Evolutionary conservation across 139 green algal genomes (phyloP), one percentile per base, ranked within the genome.

Genomic region (Monoraphidium neglectum): DNA sequence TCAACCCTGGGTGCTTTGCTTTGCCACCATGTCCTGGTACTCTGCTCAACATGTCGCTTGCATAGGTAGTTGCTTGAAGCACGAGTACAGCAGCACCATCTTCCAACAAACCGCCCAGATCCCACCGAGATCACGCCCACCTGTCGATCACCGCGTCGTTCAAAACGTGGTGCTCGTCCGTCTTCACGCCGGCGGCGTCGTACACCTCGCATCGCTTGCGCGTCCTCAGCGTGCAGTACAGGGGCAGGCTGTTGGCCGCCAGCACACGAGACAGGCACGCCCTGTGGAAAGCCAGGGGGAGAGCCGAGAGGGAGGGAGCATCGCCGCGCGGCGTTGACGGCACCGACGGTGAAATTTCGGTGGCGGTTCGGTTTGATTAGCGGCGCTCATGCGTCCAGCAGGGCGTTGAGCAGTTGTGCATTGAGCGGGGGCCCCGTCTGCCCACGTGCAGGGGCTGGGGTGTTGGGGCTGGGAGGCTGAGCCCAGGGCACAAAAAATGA

Each of bases 201-300:
- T 72, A 72, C 57, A 97, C 84, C 74, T 94, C 88, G 68, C 91
- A 97, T 59, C 83, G 76, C 78, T 92, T 92, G 57, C 94, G 87
- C 0, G 87, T 92, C 24, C 92, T 83, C 68, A 98, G 80, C n/a
- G 94, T 98, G 90, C 86, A 93, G 83, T 90, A 92, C n/a, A 98
- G 80, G 24, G 89, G 84, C n/a, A 87, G 70, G 4, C 82, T 54
- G 68, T 87, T 77, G 30, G 84, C 78, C 0, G 59, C 72, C 33
- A 97, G 83, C 59, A 96, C 81, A 2, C 86, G 80, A 23, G 59
- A 38, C 68, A 95, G 82, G 72, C 61, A 79, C 10, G 40, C 1
- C 47, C 67, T 73, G 67, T 46, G n/a, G n/a, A n/a, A n/a, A n/a
- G n/a, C n/a, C n/a, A n/a, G n/a, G n/a, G n/a, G n/a, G n/a, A n/a